phyloP scores from a whole-genome alignment of 1,139 yeast genomes.

The Saccharomyces uvarum region DNA sequence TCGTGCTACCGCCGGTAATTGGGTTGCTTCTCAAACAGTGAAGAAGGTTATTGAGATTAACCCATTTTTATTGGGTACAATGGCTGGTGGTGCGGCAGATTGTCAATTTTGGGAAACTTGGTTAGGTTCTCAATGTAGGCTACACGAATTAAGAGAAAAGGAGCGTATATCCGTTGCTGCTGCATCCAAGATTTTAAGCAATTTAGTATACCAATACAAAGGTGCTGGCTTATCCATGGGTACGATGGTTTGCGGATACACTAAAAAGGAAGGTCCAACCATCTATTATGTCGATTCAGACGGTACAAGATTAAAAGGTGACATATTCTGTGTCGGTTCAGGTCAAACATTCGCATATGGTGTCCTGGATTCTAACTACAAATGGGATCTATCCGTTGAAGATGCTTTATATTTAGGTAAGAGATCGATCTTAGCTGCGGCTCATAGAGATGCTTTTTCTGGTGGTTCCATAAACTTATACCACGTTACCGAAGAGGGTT shows the following conservation, averaged over 20 bases:
- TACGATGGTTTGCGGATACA: slow-evolving; percentile 96
- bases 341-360: slow-evolving; percentile 99
- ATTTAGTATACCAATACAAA: slow-evolving; percentile 85
- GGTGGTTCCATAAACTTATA: slow-evolving; percentile 94
- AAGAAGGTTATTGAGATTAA: slow-evolving; percentile 95
- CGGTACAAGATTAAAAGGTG: slow-evolving; percentile 93
- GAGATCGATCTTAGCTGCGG: slow-evolving; percentile 92
- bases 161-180: slow-evolving; percentile 95
- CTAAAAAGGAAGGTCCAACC: slow-evolving; percentile 91
- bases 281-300: slow-evolving; percentile 95
- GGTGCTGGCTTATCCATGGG: slow-evolving; percentile 99
- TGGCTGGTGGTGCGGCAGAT: slow-evolving; percentile 99
- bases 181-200: slow-evolving; percentile 87
- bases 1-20: slow-evolving; percentile 95
- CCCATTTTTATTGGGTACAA: slow-evolving; percentile 88
- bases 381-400: slow-evolving; percentile 83
- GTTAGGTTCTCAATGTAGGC: slow-evolving; percentile 93
- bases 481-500: slow-evolving; percentile 88
- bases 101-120: slow-evolving; percentile 99
- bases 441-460: slow-evolving; percentile 96
- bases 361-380: slow-evolving; percentile 85
- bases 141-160: slow-evolving; percentile 89
- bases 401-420: slow-evolving; percentile 93
- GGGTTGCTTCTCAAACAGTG: slow-evolving; percentile 98
- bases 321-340: slow-evolving; percentile 93